These are phyloP conservation scores for Tubosaeta sp. DNA, from an alignment of 768 basidiomycete genomes.

Conservation along the genomic window DNA sequence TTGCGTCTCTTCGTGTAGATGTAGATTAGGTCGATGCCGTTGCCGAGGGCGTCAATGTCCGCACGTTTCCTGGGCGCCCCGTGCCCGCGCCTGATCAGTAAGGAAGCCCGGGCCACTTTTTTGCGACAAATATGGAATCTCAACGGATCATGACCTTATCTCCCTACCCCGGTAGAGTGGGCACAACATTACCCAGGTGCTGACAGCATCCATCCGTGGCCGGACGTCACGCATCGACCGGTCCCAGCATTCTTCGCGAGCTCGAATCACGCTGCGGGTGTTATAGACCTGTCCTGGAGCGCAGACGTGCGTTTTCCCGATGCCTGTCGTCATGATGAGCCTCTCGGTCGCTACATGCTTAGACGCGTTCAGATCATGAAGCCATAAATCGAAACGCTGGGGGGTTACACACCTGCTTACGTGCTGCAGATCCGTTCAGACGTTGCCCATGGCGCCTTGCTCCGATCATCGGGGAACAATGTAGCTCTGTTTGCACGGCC, in stretches of 20 bases:
- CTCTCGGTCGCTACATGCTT: not conserved
- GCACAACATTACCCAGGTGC: constrained; percentile 2
- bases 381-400: not conserved
- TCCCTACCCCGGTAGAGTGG: constrained; percentile 15
- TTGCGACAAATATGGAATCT: constrained; percentile 15
- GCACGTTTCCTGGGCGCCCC: not conserved
- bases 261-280: constrained; percentile 24
- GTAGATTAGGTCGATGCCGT: constrained; percentile 15
- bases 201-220: constrained; percentile 14
- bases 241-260: constrained; percentile 16
- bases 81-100: not conserved
- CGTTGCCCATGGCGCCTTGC: not conserved
- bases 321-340: not conserved
- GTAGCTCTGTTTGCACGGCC: constrained; percentile 3
- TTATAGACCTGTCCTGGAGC: constrained; percentile 19
- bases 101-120: constrained; percentile 8
- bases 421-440: constrained; percentile 9
- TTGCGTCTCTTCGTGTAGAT: constrained; percentile 3
- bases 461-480: not conserved
- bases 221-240: constrained; percentile 16
- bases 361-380: not conserved
- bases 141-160: constrained; percentile 31
- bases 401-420: not conserved
- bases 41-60: constrained; percentile 6
- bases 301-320: not conserved